These are phyloP conservation scores for Rhodotorula sp. DNA, from an alignment of 1,284 basidiomycete genomes.

Conservation along the genomic window DNA sequence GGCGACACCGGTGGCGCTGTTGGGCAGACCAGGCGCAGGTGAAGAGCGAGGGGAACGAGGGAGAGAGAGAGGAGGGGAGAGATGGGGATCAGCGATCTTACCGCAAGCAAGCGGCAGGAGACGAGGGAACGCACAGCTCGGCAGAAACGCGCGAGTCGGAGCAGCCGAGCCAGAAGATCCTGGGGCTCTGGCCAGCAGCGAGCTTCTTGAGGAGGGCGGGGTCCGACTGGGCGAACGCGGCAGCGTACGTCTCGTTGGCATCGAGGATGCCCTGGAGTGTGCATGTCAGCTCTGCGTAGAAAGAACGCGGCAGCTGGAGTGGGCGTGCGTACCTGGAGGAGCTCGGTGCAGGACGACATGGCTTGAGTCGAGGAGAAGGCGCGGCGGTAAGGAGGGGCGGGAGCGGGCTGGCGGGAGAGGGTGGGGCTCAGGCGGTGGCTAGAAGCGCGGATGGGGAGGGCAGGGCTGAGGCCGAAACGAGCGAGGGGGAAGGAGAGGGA, in stretches of 20 bases:
- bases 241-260: slow-evolving; percentile 51
- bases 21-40: not conserved
- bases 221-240: slow-evolving; percentile 60
- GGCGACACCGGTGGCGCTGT: slow-evolving; percentile 40
- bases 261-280: slow-evolving; percentile 34
- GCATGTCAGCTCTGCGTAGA: not conserved
- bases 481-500: not conserved
- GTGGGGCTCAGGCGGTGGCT: not conserved
- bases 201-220: slow-evolving; percentile 65
- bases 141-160: slow-evolving; percentile 68
- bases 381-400: not conserved
- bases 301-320: not conserved
- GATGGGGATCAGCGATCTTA: not conserved
- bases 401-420: not conserved
- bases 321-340: slow-evolving; percentile 7
- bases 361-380: not conserved
- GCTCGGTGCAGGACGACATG: slow-evolving; percentile 12
- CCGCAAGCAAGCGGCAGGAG: not conserved
- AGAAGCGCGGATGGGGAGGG: not conserved
- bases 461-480: not conserved
- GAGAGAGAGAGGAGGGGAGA: not conserved
- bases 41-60: slow-evolving; percentile 1
- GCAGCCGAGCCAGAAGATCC: slow-evolving; percentile 75
- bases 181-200: slow-evolving; percentile 69
- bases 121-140: slow-evolving; percentile 31